Base-by-base conservation (phyloP, 2,329 filamentous ascomycete genomes). In the Xylaria multiplex region DNA sequence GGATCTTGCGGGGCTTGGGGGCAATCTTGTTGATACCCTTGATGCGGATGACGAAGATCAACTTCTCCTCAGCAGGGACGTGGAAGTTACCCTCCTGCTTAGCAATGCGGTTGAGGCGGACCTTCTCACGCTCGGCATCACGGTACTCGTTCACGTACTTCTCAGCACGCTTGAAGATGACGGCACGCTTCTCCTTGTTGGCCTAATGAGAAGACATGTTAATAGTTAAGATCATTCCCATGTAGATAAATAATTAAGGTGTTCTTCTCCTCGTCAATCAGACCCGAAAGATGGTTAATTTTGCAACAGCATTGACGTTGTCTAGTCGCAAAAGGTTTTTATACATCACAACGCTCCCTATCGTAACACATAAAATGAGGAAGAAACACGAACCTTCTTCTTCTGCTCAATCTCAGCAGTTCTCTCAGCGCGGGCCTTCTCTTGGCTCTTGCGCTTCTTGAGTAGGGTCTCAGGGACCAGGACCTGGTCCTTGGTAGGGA, bases 1-100 rank as follows among this genome's bases (percentile, higher is more conserved):
- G 90, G 80, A 97, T 98, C 91, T 99, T 99, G 89, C 96, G 94
- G 84, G 96, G 96, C 92, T 99, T 98, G 78, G 96, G 96, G 81
- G 96, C 90, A 79, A 99, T 98, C 92, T 99, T 99, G 93, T 98
- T 98, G 93, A 99, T 98, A 97, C 95, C 96, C 93, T 99, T 99
- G 89, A 99, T 99, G 83, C 96, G 95, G 84, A 98, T 86, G 78
- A 99, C 90, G 83, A 99, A 99, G 86, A 95, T 93, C 79, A 99
- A 88, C 86, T 97, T 97, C 81, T 92, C 85, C 89, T 99, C 93
- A 72, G 93, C 94, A 73, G 93, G 91, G 76, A 99, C 91, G 85
- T 96, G 96, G 89, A 95, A 96, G 81, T 89, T 92, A 82, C 95
- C 95, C 79, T 93, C 90, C 84, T 93, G 87, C 89, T 97, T 97